phyloP scores from a whole-genome alignment of 768 basidiomycete genomes.

The Agaricus bisporus region DNA sequence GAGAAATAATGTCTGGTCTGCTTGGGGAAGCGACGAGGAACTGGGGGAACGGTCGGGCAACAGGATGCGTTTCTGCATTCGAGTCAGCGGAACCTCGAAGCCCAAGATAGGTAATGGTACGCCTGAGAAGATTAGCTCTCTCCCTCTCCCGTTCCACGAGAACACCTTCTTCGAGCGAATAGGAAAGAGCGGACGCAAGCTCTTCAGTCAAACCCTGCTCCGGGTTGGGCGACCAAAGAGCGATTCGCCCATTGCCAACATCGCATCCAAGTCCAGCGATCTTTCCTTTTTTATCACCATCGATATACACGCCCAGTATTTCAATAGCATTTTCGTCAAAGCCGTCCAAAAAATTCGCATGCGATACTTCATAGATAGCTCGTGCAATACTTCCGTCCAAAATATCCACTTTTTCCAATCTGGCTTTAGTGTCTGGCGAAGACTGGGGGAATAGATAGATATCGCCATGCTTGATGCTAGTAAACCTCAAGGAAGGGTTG shows the following conservation, averaged over 20 bases:
- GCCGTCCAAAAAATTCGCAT: background rate
- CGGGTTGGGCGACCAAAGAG: slow-evolving; percentile 3
- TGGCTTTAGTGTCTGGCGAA: background rate
- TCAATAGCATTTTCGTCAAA: background rate
- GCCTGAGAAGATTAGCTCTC: slow-evolving; percentile 19
- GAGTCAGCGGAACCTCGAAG: slow-evolving; percentile 27
- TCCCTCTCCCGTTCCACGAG: background rate
- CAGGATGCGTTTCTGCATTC: slow-evolving; percentile 14
- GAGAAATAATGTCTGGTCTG: slow-evolving; percentile 33
- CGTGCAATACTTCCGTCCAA: background rate
- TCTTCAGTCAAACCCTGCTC: slow-evolving; percentile 16
- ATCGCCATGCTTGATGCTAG: slow-evolving; percentile 6
- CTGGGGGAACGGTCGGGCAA: slow-evolving; percentile 49
- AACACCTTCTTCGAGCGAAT: background rate
- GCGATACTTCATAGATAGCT: slow-evolving; percentile 1
- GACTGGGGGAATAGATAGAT: slow-evolving; percentile 2
- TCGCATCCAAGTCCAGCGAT: slow-evolving; percentile 8
- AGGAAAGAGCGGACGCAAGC: slow-evolving; percentile 6
- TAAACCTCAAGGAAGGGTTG: slow-evolving; percentile 6
- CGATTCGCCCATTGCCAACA: slow-evolving; percentile 4
- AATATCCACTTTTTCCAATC: background rate
- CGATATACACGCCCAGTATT: slow-evolving; percentile 1
- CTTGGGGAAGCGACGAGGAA: slow-evolving; percentile 45
- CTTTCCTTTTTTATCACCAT: background rate
- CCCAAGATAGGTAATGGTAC: slow-evolving; percentile 28